Conservation (phyloP, 352 stramenopile genomes). For the Plasmopara muralis region DNA sequence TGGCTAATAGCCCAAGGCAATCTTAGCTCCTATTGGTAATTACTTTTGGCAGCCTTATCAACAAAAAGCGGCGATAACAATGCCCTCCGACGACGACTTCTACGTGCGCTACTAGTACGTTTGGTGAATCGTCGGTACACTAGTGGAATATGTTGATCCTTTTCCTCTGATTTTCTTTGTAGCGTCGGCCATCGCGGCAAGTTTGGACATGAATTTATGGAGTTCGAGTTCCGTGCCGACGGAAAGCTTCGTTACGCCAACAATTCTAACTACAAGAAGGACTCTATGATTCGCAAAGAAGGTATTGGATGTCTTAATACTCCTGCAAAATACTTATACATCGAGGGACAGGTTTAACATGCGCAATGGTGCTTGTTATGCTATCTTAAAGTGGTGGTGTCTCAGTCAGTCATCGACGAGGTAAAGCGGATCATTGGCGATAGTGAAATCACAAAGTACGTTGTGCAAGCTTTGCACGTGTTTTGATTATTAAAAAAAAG, state of each 20-base stretch:
- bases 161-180: background rate
- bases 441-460: conserved; percentile 88
- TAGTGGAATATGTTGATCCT: background rate
- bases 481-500: background rate
- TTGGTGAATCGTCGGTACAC: background rate
- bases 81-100: conserved; percentile 74
- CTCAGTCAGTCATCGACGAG: conserved; percentile 89
- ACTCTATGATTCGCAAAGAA: conserved; percentile 97
- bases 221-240: conserved; percentile 93
- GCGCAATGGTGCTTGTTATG: background rate
- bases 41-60: background rate
- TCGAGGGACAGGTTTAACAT: conserved; percentile 1
- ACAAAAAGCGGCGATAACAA: conserved; percentile 12
- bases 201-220: conserved; percentile 97
- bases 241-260: conserved; percentile 95
- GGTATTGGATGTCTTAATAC: conserved; percentile 25
- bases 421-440: conserved; percentile 91
- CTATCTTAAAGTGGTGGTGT: conserved; percentile 71
- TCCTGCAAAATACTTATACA: background rate
- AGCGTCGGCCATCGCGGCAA: conserved; percentile 94
- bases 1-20: conserved; percentile 21
- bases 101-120: conserved; percentile 87
- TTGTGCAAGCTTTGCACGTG: background rate
- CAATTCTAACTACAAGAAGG: conserved; percentile 98
- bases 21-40: background rate